These are phyloP conservation scores for Mycosphaerella sp. DNA, from an alignment of 2,329 filamentous ascomycete species.

Conservation along the genomic window DNA sequence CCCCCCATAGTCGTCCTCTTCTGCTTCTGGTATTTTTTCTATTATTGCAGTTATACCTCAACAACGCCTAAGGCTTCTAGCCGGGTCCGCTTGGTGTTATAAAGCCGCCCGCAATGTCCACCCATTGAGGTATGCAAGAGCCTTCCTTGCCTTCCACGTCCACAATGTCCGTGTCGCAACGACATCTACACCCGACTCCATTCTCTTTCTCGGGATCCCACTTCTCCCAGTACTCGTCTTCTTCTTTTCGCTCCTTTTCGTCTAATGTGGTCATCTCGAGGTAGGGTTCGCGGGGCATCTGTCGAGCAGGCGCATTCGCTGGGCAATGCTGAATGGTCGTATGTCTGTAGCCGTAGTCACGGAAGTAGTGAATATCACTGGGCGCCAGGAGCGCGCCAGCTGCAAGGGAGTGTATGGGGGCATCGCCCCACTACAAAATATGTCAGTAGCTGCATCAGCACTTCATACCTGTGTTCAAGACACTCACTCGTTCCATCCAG, in stretches of 20 bases:
- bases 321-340: constrained; percentile 99
- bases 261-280: constrained; percentile 42
- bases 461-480: constrained; percentile 13
- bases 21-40: background rate
- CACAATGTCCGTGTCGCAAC: constrained; percentile 93
- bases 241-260: constrained; percentile 79
- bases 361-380: constrained; percentile 94
- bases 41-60: constrained; percentile 12
- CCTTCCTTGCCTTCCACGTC: constrained; percentile 98
- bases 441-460: constrained; percentile 37
- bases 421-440: constrained; percentile 81
- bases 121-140: constrained; percentile 92
- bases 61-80: constrained; percentile 11
- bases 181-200: constrained; percentile 91
- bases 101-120: constrained; percentile 94
- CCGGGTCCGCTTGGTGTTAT: constrained; percentile 30
- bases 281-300: constrained; percentile 72
- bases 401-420: constrained; percentile 94
- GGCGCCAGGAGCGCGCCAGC: constrained; percentile 79
- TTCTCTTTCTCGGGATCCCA: constrained; percentile 88
- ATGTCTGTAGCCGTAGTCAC: constrained; percentile 95
- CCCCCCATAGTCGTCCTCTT: too few species aligned
- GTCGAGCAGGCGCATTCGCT: constrained; percentile 83
- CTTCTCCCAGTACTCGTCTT: constrained; percentile 93
- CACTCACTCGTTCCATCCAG: constrained; percentile 93